Conservation (phyloP, 805 yeast genomes). For the Kodamaea restingae region DNA sequence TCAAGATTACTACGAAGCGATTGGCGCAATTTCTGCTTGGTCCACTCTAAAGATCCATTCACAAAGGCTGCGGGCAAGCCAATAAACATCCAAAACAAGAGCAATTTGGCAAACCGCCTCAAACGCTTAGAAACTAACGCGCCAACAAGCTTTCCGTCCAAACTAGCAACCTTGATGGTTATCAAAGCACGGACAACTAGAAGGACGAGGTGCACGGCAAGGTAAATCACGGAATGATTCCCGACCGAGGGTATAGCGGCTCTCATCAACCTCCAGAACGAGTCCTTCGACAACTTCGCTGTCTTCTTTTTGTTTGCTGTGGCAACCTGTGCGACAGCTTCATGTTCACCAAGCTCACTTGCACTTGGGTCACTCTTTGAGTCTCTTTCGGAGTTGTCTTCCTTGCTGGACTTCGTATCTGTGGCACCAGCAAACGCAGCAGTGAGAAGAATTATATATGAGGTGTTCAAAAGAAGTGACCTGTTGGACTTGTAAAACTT, state of each 20-base stretch:
- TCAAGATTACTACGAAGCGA: constrained; percentile 64
- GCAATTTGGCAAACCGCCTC: constrained; percentile 54
- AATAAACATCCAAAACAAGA: constrained; percentile 74
- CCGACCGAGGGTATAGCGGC: constrained; percentile 32
- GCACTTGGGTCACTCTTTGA: constrained; percentile 5
- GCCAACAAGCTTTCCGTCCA: constrained; percentile 84
- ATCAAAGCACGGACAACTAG: constrained; percentile 66
- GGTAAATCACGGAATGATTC: constrained; percentile 29
- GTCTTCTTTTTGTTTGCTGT: constrained; percentile 13
- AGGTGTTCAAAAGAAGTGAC: constrained; percentile 37
- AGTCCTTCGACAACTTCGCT: constrained; percentile 28
- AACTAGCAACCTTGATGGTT: constrained; percentile 75
- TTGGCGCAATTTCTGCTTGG: constrained; percentile 54
- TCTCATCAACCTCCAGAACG: constrained; percentile 26
- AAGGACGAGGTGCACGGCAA: constrained; percentile 53
- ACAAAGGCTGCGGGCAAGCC: constrained; percentile 85
- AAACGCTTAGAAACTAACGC: constrained; percentile 71
- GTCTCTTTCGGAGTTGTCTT: constrained; percentile 3
- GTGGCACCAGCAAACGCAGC: constrained; percentile 44
- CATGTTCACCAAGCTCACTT: constrained; percentile 11
- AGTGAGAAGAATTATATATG: constrained; percentile 38
- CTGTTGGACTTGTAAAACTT: constrained; percentile 38
- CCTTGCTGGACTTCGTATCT: constrained; percentile 16
- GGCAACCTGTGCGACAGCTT: constrained; percentile 9
- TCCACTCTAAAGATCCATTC: constrained; percentile 63